Evolutionary conservation across 257 asterid species (phyloP).

Genomic region (Schizonepeta tenuifolia): DNA sequence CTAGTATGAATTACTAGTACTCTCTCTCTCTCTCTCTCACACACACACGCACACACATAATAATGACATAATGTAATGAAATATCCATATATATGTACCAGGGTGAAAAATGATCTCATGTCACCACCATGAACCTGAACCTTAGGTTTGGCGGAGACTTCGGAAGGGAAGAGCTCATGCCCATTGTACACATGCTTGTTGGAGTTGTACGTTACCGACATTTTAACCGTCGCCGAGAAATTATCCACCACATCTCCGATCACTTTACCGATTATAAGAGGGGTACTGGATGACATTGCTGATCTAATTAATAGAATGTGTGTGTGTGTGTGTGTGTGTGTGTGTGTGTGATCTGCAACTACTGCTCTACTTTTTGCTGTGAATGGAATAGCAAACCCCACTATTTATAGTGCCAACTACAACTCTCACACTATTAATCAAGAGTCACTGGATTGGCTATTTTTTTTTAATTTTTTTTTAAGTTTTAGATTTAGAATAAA

Average conservation of each 20-base stretch:
- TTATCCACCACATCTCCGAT: constrained; percentile 85
- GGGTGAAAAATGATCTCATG: constrained; percentile 78
- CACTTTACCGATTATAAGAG: constrained; percentile 70
- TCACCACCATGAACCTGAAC: constrained; percentile 81
- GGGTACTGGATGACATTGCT: constrained; percentile 46
- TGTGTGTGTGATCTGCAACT: too few relatives aligned
- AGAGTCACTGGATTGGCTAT: not conserved
- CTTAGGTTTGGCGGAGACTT: constrained; percentile 60
- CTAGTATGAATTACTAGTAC: not conserved
- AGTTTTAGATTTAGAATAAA: not conserved
- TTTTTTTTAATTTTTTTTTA: not conserved
- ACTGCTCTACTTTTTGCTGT: constrained; percentile 11
- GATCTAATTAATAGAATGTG: too few relatives aligned
- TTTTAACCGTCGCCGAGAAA: constrained; percentile 52
- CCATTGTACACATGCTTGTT: constrained; percentile 79
- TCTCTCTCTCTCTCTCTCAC: not conserved
- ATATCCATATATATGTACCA: constrained; percentile 42
- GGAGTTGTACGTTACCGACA: constrained; percentile 66
- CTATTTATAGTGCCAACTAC: constrained; percentile 54
- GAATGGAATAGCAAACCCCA: constrained; percentile 37
- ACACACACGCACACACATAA: not conserved
- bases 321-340: too few relatives aligned
- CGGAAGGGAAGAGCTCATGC: constrained; percentile 76
- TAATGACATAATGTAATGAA: not conserved
- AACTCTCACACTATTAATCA: constrained; percentile 17